Base-by-base conservation (phyloP, 2,329 filamentous ascomycete genomes). In the Epichloe aotearoae region DNA sequence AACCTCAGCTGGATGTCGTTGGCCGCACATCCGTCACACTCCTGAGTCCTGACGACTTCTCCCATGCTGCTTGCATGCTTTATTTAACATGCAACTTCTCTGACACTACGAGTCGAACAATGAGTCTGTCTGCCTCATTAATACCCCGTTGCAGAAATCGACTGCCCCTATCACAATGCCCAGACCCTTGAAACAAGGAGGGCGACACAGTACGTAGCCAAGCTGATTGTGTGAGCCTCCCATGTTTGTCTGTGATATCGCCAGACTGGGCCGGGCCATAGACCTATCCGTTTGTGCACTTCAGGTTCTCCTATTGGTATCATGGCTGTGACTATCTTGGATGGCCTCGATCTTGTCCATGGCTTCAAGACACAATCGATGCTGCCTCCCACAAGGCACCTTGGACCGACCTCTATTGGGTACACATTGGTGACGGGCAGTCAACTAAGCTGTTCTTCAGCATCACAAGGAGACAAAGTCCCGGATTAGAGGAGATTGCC, bases 11-110 rank as follows among this genome's bases (percentile, higher is more conserved):
- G 34, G n/a, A 45, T 50, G 42, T 26, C 34, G 42, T 30, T 39
- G 48, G 36, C 48, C 48, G 41, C 33, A 17, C 8, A 39, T 50
- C 5, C 11, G 48, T 50, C 41, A 45, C 48, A 50, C 48, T 44
- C n/a, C 26, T 34, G n/a, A 50, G 42, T 44, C n/a, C 26, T 34
- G n/a, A 38, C 14, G 45, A 38, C 45, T 15, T 33, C 19, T 40
- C 39, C 36, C 15, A 40, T 50, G 41, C 40, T n/a, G 3, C 36
- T 33, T 20, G 11, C n/a, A 5, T 7, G 15, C 17, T 11, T 17
- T 20, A 4, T 11, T 26, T 20, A 4, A 30, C 34, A 19, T 23
- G 12, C 47, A 36, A 5, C 30, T 5, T 49, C 38, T 41, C 38
- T 49, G 30, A 37, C 45, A 38, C 30, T 11, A 20, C 12, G 15